These are phyloP conservation scores for Backusella sp. DNA, from an alignment of 192 early-diverging fungal species.

Conservation along the genomic window DNA sequence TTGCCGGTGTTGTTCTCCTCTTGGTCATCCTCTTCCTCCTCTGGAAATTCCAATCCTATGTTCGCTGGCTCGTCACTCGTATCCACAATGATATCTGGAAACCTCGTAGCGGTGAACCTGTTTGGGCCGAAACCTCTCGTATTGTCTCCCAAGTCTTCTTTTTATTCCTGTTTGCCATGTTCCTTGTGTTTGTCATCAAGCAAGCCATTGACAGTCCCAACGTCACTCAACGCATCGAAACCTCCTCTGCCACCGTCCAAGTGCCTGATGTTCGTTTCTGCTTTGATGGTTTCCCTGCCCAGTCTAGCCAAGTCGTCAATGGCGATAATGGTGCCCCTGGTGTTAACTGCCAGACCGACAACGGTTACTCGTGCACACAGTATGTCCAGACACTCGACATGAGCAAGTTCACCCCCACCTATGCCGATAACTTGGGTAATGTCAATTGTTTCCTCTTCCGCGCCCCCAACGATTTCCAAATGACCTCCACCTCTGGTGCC, in stretches of 20 bases:
- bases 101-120: conserved; percentile 35
- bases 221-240: conserved; percentile 27
- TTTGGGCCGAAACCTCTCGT: conserved; percentile 38
- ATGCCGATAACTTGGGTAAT: conserved; percentile 27
- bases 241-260: conserved; percentile 15
- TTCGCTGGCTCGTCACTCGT: conserved; percentile 24
- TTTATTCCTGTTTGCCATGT: conserved; percentile 30
- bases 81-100: conserved; percentile 37
- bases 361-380: conserved; percentile 21
- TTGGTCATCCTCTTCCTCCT: conserved; percentile 28
- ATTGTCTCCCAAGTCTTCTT: conserved; percentile 33
- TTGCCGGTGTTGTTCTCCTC: conserved; percentile 26
- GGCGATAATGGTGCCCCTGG: conserved; percentile 19
- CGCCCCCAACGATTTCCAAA: conserved; percentile 24
- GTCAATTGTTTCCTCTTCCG: conserved; percentile 34
- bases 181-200: conserved; percentile 32
- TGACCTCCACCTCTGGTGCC: conserved; percentile 27
- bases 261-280: conserved; percentile 38
- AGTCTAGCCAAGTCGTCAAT: neutral
- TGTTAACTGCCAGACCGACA: conserved; percentile 28
- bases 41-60: conserved; percentile 28
- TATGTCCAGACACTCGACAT: conserved; percentile 26
- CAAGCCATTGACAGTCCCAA: conserved; percentile 35
- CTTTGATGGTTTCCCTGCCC: conserved; percentile 27
- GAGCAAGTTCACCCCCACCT: conserved; percentile 22